A percentile compares a stretch with the other conserved stretches of the same genome.
Conservation (phyloP, 257 asterid species). For the Scutellaria barbata region DNA sequence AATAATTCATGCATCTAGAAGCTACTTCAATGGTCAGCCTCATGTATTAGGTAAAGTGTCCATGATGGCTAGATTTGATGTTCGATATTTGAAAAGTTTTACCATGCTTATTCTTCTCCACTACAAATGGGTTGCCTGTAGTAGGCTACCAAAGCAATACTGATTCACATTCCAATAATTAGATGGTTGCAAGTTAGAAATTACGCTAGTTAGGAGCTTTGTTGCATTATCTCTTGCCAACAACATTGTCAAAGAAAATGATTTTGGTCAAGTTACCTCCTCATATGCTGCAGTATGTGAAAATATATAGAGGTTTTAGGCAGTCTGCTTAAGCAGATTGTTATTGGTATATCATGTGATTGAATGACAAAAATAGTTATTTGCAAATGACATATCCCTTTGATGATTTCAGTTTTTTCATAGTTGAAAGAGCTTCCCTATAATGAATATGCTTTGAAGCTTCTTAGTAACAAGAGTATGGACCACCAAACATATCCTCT, state of each 20-base stretch:
- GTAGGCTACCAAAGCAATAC: too few species aligned
- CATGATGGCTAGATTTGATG: neutral
- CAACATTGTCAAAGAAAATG: too few species aligned
- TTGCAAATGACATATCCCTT: constrained; percentile 2
- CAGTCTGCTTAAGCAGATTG: constrained; percentile 11
- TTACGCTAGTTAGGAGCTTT: too few species aligned
- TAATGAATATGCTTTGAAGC: constrained; percentile 10
- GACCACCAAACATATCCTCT: neutral
- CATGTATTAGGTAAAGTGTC: neutral
- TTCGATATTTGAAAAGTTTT: constrained; percentile 10
- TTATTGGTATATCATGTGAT: neutral
- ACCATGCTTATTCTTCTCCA: neutral
- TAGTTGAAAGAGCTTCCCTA: constrained; percentile 3
- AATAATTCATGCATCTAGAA: neutral
- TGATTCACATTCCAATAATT: too few species aligned
- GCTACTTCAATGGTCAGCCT: constrained; percentile 1
- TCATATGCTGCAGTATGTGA: neutral
- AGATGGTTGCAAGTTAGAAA: too few species aligned
- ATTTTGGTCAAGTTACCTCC: neutral
- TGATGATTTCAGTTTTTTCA: constrained; percentile 11
- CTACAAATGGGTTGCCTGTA: too few species aligned
- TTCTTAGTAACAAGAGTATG: constrained; percentile 20
- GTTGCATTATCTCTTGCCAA: too few species aligned
- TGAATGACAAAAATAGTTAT: neutral
- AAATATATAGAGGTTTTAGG: constrained; percentile 6